Conservation (phyloP, 2,329 filamentous ascomycete genomes). For the Aspergillus ibericus region DNA sequence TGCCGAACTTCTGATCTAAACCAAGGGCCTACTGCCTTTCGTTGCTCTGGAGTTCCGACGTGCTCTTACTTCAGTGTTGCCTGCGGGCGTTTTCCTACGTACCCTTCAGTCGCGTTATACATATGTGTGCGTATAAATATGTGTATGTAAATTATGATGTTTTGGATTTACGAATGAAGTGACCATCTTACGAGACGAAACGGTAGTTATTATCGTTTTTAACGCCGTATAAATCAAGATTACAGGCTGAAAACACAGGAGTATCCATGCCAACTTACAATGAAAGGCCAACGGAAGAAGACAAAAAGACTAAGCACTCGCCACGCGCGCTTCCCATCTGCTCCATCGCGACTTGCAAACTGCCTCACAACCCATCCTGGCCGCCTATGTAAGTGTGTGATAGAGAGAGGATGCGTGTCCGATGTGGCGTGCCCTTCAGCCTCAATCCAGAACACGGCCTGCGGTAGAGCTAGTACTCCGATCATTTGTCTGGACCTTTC, state of each 20-base stretch:
- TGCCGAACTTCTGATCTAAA: conserved; percentile 61
- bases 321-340: neutral
- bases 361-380: neutral
- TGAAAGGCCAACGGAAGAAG: neutral
- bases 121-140: neutral
- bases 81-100: neutral
- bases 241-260: neutral
- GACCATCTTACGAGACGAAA: neutral
- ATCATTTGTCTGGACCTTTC: conserved; percentile 88
- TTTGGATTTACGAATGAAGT: neutral
- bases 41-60: neutral
- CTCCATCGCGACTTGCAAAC: neutral
- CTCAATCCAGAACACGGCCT: conserved; percentile 65
- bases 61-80: neutral
- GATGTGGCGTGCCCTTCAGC: neutral
- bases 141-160: neutral
- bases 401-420: neutral
- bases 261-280: neutral
- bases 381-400: neutral
- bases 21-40: neutral
- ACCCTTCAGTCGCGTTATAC: neutral
- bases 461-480: conserved; percentile 70
- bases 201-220: neutral
- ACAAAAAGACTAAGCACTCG: neutral
- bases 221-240: neutral